A percentile compares a stretch with the other conserved stretches of the same genome.
Conservation (phyloP, 2,329 filamentous ascomycete genomes). For the Colletotrichum filicis region DNA sequence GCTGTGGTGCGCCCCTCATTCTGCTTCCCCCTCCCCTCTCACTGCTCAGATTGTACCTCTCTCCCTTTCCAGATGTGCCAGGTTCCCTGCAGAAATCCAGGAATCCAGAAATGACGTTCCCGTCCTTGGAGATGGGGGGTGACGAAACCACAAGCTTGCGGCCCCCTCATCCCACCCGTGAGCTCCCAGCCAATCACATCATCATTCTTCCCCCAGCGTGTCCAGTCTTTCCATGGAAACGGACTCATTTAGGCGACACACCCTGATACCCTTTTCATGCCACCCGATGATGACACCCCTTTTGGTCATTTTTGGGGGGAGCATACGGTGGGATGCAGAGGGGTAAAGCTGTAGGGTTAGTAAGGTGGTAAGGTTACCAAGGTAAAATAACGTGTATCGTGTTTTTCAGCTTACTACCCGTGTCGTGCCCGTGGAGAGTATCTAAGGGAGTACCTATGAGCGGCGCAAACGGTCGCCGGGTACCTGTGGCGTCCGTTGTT, state of each 20-base stretch:
- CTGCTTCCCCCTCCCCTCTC: background rate
- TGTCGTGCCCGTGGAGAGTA: too few relatives aligned
- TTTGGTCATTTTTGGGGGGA: background rate
- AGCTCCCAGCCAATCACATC: background rate
- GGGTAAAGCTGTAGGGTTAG: too few relatives aligned
- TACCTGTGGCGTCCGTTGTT: slow-evolving; percentile 22
- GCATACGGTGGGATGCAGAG: background rate
- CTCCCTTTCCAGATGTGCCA: background rate
- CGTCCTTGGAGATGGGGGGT: slow-evolving; percentile 20
- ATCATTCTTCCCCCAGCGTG: too few relatives aligned
- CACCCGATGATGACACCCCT: background rate
- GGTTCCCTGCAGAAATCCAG: slow-evolving; percentile 27
- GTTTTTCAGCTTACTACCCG: too few relatives aligned
- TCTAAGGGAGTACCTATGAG: background rate
- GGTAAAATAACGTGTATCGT: background rate
- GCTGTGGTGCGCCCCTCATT: background rate
- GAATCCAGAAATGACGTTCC: slow-evolving; percentile 29
- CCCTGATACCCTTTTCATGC: background rate
- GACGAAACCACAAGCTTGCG: slow-evolving; percentile 1
- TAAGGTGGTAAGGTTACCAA: background rate
- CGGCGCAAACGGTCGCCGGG: background rate
- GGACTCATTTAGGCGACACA: background rate
- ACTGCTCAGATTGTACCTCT: background rate
- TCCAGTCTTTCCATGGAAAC: background rate
- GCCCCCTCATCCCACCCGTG: background rate